A percentile compares a stretch with the other conserved stretches of the same genome.
phyloP scores from a whole-genome alignment of 1,139 yeast genomes.

The Keqinozyma sinolaborantium region DNA sequence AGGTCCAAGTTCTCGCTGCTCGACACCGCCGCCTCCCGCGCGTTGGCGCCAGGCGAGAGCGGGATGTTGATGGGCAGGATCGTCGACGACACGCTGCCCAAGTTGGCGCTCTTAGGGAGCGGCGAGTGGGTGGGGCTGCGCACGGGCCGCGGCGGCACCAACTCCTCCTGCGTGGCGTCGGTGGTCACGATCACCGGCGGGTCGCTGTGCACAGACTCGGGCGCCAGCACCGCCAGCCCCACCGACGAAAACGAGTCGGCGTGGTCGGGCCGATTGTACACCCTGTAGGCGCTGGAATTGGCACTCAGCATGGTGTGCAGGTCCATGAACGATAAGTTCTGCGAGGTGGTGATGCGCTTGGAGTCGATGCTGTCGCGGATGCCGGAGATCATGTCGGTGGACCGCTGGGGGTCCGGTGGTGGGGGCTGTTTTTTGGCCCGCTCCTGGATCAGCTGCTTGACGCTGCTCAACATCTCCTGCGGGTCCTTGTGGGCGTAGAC shows the following conservation, averaged over 20 bases:
- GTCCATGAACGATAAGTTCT: background rate
- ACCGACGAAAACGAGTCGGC: constrained; percentile 12
- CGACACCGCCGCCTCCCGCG: constrained; percentile 14
- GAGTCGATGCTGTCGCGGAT: constrained; percentile 27
- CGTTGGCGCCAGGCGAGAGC: constrained; percentile 16
- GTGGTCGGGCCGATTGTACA: constrained; percentile 2
- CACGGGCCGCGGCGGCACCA: background rate
- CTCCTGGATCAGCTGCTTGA: constrained; percentile 22
- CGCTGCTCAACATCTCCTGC: constrained; percentile 23
- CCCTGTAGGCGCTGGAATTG: background rate
- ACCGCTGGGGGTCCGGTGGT: constrained; percentile 9
- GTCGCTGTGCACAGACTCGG: constrained; percentile 4
- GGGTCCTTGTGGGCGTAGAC: constrained; percentile 20
- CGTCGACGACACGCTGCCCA: constrained; percentile 9
- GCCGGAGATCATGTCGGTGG: constrained; percentile 15
- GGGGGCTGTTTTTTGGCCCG: constrained; percentile 12
- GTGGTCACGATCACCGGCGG: constrained; percentile 8
- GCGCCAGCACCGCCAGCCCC: constrained; percentile 12
- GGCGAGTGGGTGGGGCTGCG: constrained; percentile 8
- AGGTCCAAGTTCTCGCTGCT: constrained; percentile 14
- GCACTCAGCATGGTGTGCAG: background rate
- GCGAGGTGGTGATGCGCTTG: constrained; percentile 16
- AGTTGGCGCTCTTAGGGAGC: constrained; percentile 4
- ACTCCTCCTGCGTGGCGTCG: constrained; percentile 3
- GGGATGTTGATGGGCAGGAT: constrained; percentile 15